Evolutionary conservation across 2,329 filamentous ascomycete genomes (phyloP).

Genomic region (Sclerotinia sclerotiorum): DNA sequence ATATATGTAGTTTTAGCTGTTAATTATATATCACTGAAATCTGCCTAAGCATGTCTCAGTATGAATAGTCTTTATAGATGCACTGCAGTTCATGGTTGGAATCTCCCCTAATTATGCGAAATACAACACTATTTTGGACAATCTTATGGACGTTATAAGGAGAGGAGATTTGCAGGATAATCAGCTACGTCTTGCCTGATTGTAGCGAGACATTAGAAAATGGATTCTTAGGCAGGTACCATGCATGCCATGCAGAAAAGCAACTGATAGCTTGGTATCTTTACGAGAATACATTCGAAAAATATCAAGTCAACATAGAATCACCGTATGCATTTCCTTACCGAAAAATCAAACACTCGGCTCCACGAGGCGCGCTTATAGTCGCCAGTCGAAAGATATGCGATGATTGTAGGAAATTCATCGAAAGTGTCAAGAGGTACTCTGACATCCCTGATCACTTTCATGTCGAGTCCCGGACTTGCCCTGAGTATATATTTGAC

Average conservation of each 20-base stretch:
- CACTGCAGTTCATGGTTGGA: not conserved
- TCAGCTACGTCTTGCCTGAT: not conserved
- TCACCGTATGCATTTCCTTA: not conserved
- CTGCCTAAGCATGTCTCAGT: not conserved
- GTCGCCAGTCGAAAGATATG: not conserved
- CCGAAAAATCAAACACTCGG: not conserved
- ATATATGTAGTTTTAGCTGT: too few relatives aligned
- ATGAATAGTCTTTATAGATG: not conserved
- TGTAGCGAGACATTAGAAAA: not conserved
- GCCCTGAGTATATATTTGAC: not conserved
- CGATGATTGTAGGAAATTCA: not conserved
- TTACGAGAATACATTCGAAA: not conserved
- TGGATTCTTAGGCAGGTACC: not conserved
- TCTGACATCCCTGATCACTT: not conserved
- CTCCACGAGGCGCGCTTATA: not conserved
- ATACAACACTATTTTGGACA: not conserved
- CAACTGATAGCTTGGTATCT: not conserved
- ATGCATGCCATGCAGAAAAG: not conserved
- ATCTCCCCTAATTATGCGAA: not conserved
- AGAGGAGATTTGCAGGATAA: not conserved
- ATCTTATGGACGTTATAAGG: not conserved
- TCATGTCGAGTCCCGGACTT: not conserved
- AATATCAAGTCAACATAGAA: not conserved
- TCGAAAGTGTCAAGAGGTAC: not conserved
- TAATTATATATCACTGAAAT: too few relatives aligned